Evolutionary conservation across 192 early-diverging fungal species (phyloP), one percentile per base, ranked within the genome.

Genomic region (Geranomyces variabilis): DNA sequence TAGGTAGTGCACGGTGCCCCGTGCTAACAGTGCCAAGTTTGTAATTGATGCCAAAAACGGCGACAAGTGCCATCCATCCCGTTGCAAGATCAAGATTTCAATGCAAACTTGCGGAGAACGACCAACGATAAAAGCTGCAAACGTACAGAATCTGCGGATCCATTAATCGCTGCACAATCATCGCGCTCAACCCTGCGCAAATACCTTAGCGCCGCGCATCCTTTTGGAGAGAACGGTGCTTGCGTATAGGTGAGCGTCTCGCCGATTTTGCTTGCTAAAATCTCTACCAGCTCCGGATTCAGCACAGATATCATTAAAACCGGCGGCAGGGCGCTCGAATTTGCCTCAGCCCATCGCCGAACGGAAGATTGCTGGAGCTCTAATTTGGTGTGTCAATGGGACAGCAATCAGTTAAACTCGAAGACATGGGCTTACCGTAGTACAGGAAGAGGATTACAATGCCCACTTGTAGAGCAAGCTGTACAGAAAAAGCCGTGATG

Each of bases 11-110:
- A 69, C 22, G 19, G 48, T 34, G 14, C 67, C 67, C 12, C 55
- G 26, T 8, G n/a, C 33, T 3, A 69, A 49, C 17, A 69, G 24
- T 28, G 53, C 53, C 29, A 57, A 30, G 53, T 34, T 69, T 9
- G 67, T 69, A n/a, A 69, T 34, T 8, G 51, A 53, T 19, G 67
- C 67, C 19, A 69, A 49, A 31, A 69, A 57, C 0, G 67, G 67
- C 56, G 29, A 26, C 0, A 69, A 29, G 55, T 69, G 67, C 67
- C 67, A 69, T n/a, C 67, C 67, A 22, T 69, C 67, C 10, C 55
- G 24, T 17, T 53, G 30, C 10, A 69, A 36, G 17, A 69, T 55
- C 28, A 69, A 29, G 17, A 69, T 29, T 33, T 69, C 51, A 15
- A 69, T 49, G 51, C 67, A 53, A 19, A 69, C 49, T 29, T 69